A percentile compares a stretch with the other conserved stretches of the same genome.
Conservation (phyloP, 345 rosid species). For the Arabis alpina region DNA sequence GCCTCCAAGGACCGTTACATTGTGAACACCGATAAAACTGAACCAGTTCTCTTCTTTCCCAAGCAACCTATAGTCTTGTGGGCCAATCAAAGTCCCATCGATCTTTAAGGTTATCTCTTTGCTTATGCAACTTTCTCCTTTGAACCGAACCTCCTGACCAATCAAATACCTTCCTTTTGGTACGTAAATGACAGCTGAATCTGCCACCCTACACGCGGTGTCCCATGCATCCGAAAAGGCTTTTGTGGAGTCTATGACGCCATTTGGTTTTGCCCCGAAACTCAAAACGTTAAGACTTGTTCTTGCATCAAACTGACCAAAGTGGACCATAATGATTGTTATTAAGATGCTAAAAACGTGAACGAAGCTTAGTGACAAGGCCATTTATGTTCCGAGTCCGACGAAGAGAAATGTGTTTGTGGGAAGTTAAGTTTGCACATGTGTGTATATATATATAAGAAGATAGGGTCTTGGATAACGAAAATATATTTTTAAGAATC, state of each 20-base stretch:
- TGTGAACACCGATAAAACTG: constrained; percentile 49
- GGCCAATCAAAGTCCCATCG: constrained; percentile 58
- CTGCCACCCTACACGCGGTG: constrained; percentile 45
- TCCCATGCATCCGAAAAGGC: constrained; percentile 58
- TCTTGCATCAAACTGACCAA: constrained; percentile 32
- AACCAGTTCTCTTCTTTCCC: constrained; percentile 53
- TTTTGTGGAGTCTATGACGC: constrained; percentile 46
- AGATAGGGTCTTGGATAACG: constrained; percentile 31
- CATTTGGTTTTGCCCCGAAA: constrained; percentile 55
- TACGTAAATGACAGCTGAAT: constrained; percentile 42
- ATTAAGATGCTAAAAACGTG: constrained; percentile 9
- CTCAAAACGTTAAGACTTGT: constrained; percentile 45
- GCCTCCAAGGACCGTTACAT: constrained; percentile 57
- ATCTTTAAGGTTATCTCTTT: constrained; percentile 48
- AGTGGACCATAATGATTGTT: constrained; percentile 12
- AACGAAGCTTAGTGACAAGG: constrained; percentile 22
- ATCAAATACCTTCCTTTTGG: constrained; percentile 56
- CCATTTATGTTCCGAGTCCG: constrained; percentile 17
- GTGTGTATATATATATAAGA: constrained; percentile 26
- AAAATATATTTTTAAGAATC: constrained; percentile 25
- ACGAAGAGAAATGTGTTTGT: background rate
- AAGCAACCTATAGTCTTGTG: constrained; percentile 48
- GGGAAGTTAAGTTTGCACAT: constrained; percentile 17
- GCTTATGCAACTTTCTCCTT: constrained; percentile 52
- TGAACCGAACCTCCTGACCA: constrained; percentile 42